These are phyloP conservation scores for Nannochloris sp. DNA, from an alignment of 139 green algal species.

Conservation along the genomic window DNA sequence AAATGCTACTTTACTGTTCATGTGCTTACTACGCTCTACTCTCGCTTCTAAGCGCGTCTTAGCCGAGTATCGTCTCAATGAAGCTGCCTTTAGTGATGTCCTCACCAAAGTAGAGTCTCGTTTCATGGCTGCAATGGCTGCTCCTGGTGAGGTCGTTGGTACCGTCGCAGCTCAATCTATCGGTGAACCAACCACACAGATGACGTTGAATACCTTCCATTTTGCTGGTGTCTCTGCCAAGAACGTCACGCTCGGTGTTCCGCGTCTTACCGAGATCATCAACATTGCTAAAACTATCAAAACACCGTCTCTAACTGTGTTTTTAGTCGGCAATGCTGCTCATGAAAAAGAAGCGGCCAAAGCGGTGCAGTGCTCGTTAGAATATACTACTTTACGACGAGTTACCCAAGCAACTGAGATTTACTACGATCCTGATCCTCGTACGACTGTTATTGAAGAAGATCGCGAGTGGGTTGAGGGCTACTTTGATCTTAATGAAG, in stretches of 20 bases:
- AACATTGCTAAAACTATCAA: constrained; percentile 99
- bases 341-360: constrained; percentile 75
- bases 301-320: constrained; percentile 88
- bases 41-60: constrained; percentile 85
- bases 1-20: constrained; percentile 93
- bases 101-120: constrained; percentile 77
- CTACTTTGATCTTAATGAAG: constrained; percentile 82
- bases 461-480: constrained; percentile 78
- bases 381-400: constrained; percentile 90
- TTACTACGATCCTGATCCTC: constrained; percentile 75
- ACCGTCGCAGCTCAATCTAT: constrained; percentile 94
- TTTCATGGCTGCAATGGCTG: constrained; percentile 46
- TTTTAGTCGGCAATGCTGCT: constrained; percentile 54
- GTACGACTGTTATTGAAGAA: constrained; percentile 78
- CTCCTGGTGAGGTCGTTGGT: constrained; percentile 84
- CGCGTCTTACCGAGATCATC: constrained; percentile 98
- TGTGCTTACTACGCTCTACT: constrained; percentile 70
- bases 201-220: constrained; percentile 98
- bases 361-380: constrained; percentile 85
- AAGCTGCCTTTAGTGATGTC: constrained; percentile 84
- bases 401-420: constrained; percentile 76
- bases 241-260: constrained; percentile 98
- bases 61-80: constrained; percentile 72
- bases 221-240: constrained; percentile 84
- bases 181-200: constrained; percentile 95